phyloP scores from a whole-genome alignment of 1,284 basidiomycete species.

The Coniferiporia weirii region DNA sequence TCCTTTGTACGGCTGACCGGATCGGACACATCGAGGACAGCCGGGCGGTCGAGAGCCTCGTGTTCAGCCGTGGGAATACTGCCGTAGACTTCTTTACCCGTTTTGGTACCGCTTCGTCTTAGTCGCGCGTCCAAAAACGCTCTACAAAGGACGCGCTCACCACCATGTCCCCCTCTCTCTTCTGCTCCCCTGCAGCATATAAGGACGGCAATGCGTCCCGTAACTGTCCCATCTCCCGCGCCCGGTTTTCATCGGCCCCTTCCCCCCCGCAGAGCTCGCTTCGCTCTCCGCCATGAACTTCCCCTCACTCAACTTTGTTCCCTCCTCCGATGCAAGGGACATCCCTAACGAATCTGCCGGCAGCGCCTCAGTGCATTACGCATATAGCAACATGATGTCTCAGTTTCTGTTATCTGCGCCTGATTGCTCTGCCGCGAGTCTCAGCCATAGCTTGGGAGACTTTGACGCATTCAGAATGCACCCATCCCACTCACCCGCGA shows the following conservation, averaged over 20 bases:
- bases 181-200: background rate
- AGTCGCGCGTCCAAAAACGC: background rate
- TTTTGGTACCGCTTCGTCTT: background rate
- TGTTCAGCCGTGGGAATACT: background rate
- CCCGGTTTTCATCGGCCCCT: background rate
- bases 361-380: background rate
- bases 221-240: background rate
- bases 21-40: no score
- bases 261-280: background rate
- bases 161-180: background rate
- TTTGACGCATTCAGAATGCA: background rate
- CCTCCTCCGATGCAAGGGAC: background rate
- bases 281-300: background rate
- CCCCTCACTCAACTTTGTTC: background rate
- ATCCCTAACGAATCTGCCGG: background rate
- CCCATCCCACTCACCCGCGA: background rate
- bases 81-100: background rate
- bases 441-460: background rate
- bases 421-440: background rate
- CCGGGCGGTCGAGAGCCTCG: background rate
- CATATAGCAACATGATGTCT: background rate
- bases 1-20: no score
- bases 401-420: background rate
- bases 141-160: constrained; percentile 10
- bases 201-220: background rate